Base-by-base conservation (phyloP, 2,329 filamentous ascomycete genomes). In the Penicillium griseofulvum region DNA sequence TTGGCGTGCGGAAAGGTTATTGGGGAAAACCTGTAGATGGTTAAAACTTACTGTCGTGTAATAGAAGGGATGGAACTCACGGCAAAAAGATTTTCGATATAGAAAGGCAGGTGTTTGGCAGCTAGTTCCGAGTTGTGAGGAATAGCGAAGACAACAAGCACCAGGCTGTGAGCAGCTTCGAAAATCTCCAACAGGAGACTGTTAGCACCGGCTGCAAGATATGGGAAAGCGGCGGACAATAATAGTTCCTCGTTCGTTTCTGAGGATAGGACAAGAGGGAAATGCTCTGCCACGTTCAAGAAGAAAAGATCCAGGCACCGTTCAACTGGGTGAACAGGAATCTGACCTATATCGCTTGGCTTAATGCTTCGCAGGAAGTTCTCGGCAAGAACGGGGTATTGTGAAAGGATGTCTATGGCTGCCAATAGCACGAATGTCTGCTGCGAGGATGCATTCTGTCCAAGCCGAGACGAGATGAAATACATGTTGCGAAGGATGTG, bases 301-400 rank as follows among this genome's bases (percentile, higher is more conserved):
- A 95, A 96, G 76, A 90, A 96, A 16, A 96, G 82, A 68, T 94
- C 89, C n/a, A 93, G 77, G 17, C 83, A 87, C 54, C 88, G 82
- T 62, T 90, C 84, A 2, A 91, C 77, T 5, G 87, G 85, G 60
- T 88, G 83, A 6, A 76, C 74, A 0, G 87, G 83, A 31, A 88
- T 84, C 37, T 78, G 73, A 38, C 82, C 80, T 17, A 81, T 70
- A 55, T 81, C 76, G 39, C 73, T 72, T 6, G 84, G 84, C 54
- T 81, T 80, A 47, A 88, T 87, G 19, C 83, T 81, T 57, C 80
- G 78, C 24, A 96, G 75, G 64, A 95, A 90, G 19, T 81, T 78
- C 57, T 87, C 82, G 4, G 85, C 81, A 28, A 88, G 81, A 11
- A 79, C 76, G 0, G 87, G 82, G 63, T 90, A 88, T n/a, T 86